Evolutionary conservation across 495 filamentous ascomycete genomes (phyloP).

Genomic region (Talaromyces nanjingensis): DNA sequence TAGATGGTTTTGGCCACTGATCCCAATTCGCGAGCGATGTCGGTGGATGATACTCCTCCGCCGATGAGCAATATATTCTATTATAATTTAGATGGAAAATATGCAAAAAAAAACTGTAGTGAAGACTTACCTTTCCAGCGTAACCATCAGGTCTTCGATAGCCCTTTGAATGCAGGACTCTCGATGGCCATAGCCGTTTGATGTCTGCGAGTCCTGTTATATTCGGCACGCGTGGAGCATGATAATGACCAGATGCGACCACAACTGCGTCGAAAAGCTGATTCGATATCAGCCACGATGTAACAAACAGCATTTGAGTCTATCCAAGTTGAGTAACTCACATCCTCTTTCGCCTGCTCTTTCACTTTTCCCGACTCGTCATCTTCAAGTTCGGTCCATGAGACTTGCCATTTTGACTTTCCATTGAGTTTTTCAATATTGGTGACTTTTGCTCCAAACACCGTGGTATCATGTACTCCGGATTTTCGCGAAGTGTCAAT

Average conservation of each 20-base stretch:
- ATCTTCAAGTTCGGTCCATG: constrained; percentile 28
- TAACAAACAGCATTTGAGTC: background rate
- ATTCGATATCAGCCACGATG: background rate
- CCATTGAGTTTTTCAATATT: constrained; percentile 35
- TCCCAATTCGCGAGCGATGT: constrained; percentile 52
- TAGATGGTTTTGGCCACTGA: constrained; percentile 43
- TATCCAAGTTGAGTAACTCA: too few relatives aligned
- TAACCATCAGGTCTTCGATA: constrained; percentile 47
- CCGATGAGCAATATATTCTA: constrained; percentile 55
- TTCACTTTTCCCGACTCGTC: constrained; percentile 19
- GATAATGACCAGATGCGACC: constrained; percentile 54
- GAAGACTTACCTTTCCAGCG: constrained; percentile 26
- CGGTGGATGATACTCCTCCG: constrained; percentile 51
- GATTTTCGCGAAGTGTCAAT: constrained; percentile 44
- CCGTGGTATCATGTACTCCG: constrained; percentile 40
- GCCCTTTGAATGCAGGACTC: constrained; percentile 54
- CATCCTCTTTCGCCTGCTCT: constrained; percentile 16
- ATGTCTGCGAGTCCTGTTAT: constrained; percentile 45
- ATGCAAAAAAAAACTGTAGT: background rate
- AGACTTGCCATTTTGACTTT: constrained; percentile 42
- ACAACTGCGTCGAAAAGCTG: constrained; percentile 50
- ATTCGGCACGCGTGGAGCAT: constrained; percentile 49
- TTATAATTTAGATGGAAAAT: background rate
- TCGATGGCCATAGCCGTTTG: constrained; percentile 42
- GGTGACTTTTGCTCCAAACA: constrained; percentile 52